Evolutionary conservation across 495 filamentous ascomycete genomes (phyloP), one percentile per base, ranked within the genome.

Genomic region (Penicillium robsamsonii): DNA sequence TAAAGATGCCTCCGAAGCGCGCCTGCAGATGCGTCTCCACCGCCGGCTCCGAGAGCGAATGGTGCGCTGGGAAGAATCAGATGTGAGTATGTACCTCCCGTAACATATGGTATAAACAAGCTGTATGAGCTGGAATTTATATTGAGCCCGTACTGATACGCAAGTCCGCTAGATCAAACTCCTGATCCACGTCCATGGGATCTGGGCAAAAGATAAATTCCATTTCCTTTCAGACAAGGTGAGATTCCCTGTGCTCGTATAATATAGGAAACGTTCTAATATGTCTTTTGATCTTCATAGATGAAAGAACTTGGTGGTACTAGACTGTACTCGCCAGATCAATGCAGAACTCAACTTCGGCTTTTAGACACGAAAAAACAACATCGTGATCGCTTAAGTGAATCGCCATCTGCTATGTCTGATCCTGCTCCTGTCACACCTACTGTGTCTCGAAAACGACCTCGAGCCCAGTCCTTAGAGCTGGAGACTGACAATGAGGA

Each of bases 1-100:
- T 45, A 86, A 87, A 55, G 80, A 81, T 59, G 86, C 83, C 50
- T 75, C 86, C 42, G 85, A 89, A 50, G 84, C 87, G 4, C 81
- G 86, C 4, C 70, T 90, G 45, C 87, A 90, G 70, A 90, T 90
- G 87, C 81, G 87, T 15, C 82, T 85, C 64, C 81, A 85, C 56
- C 76, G 87, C 24, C 75, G 88, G 38, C 80, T 84, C 41, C 85
- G 87, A 65, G 80, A 84, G 49, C 67, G 70, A 22, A 71, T 83
- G 66, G 74, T 82, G 12, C 76, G 81, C 5, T 90, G 87, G 87
- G 84, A 85, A 46, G 80, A 85, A 47, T 75, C 77, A 51, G 87
- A 90, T 79, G 83, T 86, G 74, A 73, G 82, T 79, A 75, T 60
- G 74, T 78, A 59, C 40, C 22, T 40, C 22, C 57, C 64, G 4